Conservation (phyloP, 2,329 filamentous ascomycete genomes). For the Diaporthe citri region DNA sequence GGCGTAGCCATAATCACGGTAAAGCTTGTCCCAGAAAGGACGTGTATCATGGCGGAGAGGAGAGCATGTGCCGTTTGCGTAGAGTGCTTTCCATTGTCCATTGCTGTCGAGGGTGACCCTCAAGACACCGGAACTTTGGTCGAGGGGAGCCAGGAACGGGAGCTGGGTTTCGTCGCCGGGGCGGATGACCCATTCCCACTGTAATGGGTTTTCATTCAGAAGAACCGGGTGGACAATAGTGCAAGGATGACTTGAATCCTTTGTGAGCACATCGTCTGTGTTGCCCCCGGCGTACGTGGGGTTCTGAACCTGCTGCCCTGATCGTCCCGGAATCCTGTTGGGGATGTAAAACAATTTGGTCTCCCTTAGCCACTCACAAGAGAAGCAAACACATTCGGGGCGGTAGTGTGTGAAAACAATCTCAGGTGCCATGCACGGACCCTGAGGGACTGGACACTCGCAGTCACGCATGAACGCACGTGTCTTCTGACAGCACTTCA, state of each 20-base stretch:
- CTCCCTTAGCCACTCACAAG: background rate
- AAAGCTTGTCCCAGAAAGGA: background rate
- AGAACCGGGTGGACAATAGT: background rate
- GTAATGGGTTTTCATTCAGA: background rate
- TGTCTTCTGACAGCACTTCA: background rate
- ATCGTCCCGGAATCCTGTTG: background rate
- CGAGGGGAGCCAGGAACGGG: background rate
- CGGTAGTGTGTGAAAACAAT: background rate
- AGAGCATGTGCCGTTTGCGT: too few relatives aligned
- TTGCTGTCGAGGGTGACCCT: background rate
- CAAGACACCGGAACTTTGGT: too few relatives aligned
- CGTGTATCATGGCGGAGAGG: background rate
- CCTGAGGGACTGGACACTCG: background rate
- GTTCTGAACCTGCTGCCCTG: accelerated
- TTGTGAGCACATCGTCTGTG: background rate
- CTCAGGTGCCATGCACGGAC: background rate
- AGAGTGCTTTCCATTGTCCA: background rate
- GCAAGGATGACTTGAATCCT: too few relatives aligned
- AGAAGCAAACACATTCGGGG: background rate
- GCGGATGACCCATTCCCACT: background rate
- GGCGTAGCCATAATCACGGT: background rate
- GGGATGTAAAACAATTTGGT: background rate
- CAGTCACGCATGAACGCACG: background rate
- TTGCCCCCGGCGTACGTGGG: background rate
- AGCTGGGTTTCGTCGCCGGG: background rate